These are phyloP conservation scores for Protomyces inouyei DNA, from an alignment of 1,139 yeast species.

Conservation along the genomic window DNA sequence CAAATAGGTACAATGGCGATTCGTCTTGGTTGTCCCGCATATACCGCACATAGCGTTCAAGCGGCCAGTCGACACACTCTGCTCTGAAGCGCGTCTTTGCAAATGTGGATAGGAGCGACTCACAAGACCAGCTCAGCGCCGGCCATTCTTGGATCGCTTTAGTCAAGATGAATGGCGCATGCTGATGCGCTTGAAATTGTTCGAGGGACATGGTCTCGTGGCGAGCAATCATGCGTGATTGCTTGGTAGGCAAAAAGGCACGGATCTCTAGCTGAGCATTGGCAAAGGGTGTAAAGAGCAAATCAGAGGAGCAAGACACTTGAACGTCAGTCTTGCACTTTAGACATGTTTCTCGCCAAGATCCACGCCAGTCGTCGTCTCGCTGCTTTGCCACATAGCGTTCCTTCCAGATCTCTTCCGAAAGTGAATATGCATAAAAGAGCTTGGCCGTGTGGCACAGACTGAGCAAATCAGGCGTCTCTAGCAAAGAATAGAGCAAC, in stretches of 20 bases:
- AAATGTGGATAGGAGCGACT: conserved; percentile 49
- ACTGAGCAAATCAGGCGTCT: conserved; percentile 46
- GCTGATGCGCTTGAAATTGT: conserved; percentile 49
- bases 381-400: conserved; percentile 39
- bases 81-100: conserved; percentile 66
- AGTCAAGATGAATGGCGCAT: conserved; percentile 63
- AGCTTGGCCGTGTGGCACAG: conserved; percentile 59
- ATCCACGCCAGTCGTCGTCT: conserved; percentile 56
- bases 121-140: conserved; percentile 49
- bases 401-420: conserved; percentile 75
- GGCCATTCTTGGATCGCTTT: conserved; percentile 54
- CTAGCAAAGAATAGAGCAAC: conserved; percentile 48
- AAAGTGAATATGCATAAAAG: conserved; percentile 65
- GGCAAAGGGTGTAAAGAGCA: conserved; percentile 71
- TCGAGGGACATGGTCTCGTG: conserved; percentile 34
- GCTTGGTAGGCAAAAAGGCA: conserved; percentile 48
- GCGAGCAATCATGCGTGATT: conserved; percentile 43
- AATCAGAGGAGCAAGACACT: conserved; percentile 52
- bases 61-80: conserved; percentile 78
- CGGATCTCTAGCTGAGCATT: conserved; percentile 65
- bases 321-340: conserved; percentile 49
- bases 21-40: conserved; percentile 64
- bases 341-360: conserved; percentile 56
- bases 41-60: conserved; percentile 58
- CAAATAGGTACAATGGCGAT: conserved; percentile 77